Conservation (phyloP, 345 rosid genomes). For the Gossypioides kirkii region DNA sequence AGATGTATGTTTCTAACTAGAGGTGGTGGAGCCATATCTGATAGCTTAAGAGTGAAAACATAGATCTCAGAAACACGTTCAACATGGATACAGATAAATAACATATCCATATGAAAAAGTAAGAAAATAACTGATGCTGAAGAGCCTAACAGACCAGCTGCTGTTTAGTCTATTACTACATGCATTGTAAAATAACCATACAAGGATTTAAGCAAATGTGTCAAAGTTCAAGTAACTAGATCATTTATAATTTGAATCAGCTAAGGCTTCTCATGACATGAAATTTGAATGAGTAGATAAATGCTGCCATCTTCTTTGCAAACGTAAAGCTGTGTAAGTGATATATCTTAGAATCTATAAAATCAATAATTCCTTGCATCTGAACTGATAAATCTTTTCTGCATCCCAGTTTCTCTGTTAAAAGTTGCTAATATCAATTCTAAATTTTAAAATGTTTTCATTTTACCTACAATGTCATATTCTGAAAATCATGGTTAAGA, state of each 20-base stretch:
- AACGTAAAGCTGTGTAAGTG: background rate
- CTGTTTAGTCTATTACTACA: background rate
- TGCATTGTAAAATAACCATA: background rate
- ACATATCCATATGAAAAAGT: background rate
- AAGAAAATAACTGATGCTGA: background rate
- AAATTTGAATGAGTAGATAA: background rate
- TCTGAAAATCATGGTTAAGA: conserved; percentile 1
- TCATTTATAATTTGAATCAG: background rate
- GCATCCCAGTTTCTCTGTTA: background rate
- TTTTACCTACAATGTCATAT: background rate
- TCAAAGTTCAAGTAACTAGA: background rate
- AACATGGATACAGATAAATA: background rate
- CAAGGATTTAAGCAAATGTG: background rate
- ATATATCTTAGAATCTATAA: background rate
- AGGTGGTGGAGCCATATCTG: conserved; percentile 68
- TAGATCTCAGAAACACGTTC: background rate
- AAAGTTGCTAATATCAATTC: background rate
- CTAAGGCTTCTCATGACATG: background rate
- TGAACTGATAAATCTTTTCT: background rate
- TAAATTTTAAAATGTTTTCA: background rate
- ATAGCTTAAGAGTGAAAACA: conserved; percentile 42
- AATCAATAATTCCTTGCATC: background rate
- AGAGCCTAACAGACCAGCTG: background rate
- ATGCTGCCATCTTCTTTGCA: background rate
- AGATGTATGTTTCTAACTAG: conserved; percentile 47